phyloP scores from a whole-genome alignment of 495 filamentous ascomycete species.

The Saxophila tyrrhenica region DNA sequence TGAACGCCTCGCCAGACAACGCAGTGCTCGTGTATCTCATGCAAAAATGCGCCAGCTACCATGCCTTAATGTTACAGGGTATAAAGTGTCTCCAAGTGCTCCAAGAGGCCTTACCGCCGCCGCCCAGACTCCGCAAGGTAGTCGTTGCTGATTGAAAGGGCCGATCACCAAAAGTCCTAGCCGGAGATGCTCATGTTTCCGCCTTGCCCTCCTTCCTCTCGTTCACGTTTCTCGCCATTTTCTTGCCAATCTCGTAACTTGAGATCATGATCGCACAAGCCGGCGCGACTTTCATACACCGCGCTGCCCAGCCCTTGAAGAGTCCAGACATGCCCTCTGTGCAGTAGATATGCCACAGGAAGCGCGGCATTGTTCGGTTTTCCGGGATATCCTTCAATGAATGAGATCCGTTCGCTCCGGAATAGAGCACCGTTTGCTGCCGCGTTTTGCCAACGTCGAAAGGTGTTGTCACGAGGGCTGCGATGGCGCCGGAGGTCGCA shows the following conservation, averaged over 20 bases:
- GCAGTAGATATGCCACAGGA: slow-evolving; percentile 77
- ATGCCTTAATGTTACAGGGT: not conserved
- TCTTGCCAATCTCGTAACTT: slow-evolving; percentile 91
- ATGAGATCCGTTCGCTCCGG: slow-evolving; percentile 19
- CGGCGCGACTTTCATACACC: slow-evolving; percentile 88
- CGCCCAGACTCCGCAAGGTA: no score
- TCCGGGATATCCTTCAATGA: slow-evolving; percentile 45
- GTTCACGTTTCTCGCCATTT: slow-evolving; percentile 69
- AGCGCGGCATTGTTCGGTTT: slow-evolving; percentile 59
- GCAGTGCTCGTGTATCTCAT: not conserved
- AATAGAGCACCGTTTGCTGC: slow-evolving; percentile 62
- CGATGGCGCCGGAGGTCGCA: slow-evolving; percentile 66
- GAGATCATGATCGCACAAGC: slow-evolving; percentile 99
- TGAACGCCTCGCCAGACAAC: not conserved
- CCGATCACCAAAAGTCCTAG: no score
- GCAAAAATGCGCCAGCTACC: no score
- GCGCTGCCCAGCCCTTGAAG: slow-evolving; percentile 80
- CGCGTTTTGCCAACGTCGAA: slow-evolving; percentile 97
- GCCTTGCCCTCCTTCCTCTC: slow-evolving; percentile 35
- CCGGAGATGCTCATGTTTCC: not conserved
- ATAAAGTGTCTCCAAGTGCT: no score
- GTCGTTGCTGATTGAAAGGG: no score
- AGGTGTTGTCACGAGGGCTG: slow-evolving; percentile 83
- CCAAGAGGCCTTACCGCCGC: no score
- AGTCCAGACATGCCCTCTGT: slow-evolving; percentile 71